These are phyloP conservation scores for Phytophthora constricta DNA, from an alignment of 352 stramenopile species.

Conservation along the genomic window DNA sequence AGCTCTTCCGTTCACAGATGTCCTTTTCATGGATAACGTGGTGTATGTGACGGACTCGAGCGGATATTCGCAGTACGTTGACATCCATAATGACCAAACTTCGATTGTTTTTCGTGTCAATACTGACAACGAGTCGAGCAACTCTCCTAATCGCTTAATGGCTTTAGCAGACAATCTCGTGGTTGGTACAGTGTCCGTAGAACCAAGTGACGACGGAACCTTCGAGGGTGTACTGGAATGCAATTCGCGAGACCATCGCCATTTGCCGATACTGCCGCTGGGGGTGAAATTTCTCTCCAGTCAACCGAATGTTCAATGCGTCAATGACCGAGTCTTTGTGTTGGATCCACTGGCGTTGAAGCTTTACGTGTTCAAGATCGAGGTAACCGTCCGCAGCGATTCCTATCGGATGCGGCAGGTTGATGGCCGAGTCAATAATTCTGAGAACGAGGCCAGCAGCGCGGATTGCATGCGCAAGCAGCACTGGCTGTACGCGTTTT, in stretches of 20 bases:
- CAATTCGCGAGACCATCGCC: constrained; percentile 41
- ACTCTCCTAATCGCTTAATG: constrained; percentile 18
- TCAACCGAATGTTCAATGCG: constrained; percentile 30
- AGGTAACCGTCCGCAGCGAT: constrained; percentile 59
- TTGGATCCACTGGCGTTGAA: constrained; percentile 38
- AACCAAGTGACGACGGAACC: constrained; percentile 14
- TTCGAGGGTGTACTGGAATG: constrained; percentile 30
- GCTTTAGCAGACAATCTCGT: constrained; percentile 46
- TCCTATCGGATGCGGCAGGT: constrained; percentile 59
- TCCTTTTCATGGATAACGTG: constrained; percentile 26
- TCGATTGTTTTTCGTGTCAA: constrained; percentile 32
- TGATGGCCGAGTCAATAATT: constrained; percentile 7
- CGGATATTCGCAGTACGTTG: constrained; percentile 39
- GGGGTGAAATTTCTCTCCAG: constrained; percentile 33
- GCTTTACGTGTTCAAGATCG: constrained; percentile 32
- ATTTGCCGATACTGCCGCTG: constrained; percentile 36
- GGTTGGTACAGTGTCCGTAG: constrained; percentile 22
- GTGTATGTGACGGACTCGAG: constrained; percentile 46
- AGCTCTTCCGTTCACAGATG: constrained; percentile 34
- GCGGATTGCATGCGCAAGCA: constrained; percentile 26
- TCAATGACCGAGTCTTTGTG: constrained; percentile 41
- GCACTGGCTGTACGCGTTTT: constrained; percentile 42
- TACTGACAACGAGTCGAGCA: neutral
- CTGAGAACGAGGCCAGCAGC: constrained; percentile 5
- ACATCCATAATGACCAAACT: constrained; percentile 51